Conservation (phyloP, 305 asterid species). For the Andrographis paniculata region DNA sequence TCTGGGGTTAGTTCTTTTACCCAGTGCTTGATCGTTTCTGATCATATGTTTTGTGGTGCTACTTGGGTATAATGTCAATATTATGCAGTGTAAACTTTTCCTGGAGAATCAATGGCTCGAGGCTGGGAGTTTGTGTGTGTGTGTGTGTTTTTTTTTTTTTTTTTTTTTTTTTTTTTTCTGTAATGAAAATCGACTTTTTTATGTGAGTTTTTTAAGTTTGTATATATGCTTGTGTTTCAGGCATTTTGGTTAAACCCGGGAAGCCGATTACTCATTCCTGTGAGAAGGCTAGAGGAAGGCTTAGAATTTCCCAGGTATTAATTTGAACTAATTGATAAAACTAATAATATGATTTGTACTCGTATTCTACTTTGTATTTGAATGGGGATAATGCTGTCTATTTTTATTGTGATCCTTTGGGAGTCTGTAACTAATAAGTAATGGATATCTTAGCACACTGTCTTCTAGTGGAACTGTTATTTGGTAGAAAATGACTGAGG, state of each 20-base stretch:
- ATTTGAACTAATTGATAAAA: background rate
- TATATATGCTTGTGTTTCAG: slow-evolving; percentile 25
- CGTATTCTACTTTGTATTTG: background rate
- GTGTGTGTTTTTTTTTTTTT: background rate
- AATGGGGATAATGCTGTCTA: background rate
- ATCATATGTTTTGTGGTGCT: background rate
- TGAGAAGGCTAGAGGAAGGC: slow-evolving; percentile 49
- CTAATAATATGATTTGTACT: background rate
- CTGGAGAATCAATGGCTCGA: too few relatives aligned
- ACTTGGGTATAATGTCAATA: background rate
- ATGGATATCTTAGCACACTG: too few relatives aligned
- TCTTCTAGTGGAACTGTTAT: too few relatives aligned
- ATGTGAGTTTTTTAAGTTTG: background rate
- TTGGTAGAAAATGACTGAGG: too few relatives aligned
- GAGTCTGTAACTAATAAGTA: too few relatives aligned
- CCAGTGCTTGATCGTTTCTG: background rate
- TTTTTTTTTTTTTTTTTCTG: background rate
- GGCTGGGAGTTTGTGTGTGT: too few relatives aligned
- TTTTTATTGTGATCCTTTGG: background rate
- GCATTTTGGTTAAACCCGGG: slow-evolving; percentile 66
- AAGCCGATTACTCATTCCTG: slow-evolving; percentile 52
- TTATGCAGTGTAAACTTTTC: too few relatives aligned
- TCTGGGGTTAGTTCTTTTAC: slow-evolving; percentile 43
- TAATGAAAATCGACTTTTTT: background rate
- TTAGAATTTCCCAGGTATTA: slow-evolving; percentile 74